Percentiles rank a stretch among this genome's conserved stretches.
These are phyloP conservation scores for Astrocystis sublimbata DNA, from an alignment of 495 filamentous ascomycete genomes.

Conservation along the genomic window DNA sequence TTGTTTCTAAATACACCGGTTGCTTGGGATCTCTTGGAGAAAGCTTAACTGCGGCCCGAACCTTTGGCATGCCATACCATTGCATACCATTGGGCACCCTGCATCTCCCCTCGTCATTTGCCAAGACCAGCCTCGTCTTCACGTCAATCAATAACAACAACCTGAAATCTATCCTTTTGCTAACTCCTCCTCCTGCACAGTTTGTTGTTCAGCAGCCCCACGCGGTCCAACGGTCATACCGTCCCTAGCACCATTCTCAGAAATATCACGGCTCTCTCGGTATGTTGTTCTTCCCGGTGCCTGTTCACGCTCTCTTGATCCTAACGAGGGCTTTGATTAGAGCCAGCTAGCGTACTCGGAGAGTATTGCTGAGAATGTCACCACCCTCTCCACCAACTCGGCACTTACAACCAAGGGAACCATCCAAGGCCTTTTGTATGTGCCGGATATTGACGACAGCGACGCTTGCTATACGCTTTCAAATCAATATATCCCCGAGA, in stretches of 20 bases:
- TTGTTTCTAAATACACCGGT: background rate
- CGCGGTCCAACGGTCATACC: conserved; percentile 41
- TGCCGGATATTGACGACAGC: conserved; percentile 61
- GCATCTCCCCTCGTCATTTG: conserved; percentile 15
- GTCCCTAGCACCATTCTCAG: conserved; percentile 48
- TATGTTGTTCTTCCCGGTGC: conserved; percentile 31
- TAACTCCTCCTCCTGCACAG: conserved; percentile 24
- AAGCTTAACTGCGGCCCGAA: conserved; percentile 7
- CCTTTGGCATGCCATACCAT: background rate
- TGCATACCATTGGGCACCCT: background rate
- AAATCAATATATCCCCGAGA: conserved; percentile 62
- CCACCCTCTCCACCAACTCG: conserved; percentile 67
- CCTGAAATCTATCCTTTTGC: background rate
- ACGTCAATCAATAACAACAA: background rate
- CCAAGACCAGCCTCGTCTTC: conserved; percentile 7
- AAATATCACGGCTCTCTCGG: conserved; percentile 51
- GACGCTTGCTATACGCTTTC: conserved; percentile 63
- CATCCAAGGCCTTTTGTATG: conserved; percentile 76
- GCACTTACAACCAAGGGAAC: conserved; percentile 53
- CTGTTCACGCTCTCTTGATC: background rate
- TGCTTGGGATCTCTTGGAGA: conserved; percentile 5
- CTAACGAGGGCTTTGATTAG: conserved; percentile 37
- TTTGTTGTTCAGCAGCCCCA: conserved; percentile 51
- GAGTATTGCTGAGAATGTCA: conserved; percentile 60
- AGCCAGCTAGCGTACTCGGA: conserved; percentile 65